phyloP scores from a whole-genome alignment of 2,329 filamentous ascomycete species.

The Pestalotiopsis sp. region DNA sequence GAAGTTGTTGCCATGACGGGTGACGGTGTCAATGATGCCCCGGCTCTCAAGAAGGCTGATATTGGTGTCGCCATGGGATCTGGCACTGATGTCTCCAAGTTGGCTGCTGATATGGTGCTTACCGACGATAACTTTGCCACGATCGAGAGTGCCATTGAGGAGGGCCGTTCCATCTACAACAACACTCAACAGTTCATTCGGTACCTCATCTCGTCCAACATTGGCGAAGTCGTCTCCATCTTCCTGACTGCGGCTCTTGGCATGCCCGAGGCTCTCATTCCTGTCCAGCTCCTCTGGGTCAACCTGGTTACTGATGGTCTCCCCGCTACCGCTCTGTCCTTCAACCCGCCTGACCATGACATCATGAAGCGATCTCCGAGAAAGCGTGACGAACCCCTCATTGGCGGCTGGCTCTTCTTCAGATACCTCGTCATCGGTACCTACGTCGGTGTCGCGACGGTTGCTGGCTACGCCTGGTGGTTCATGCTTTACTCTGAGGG shows the following conservation, averaged over 20 bases:
- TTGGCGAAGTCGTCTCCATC: slow-evolving; percentile 98
- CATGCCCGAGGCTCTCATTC: slow-evolving; percentile 96
- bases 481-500: slow-evolving; percentile 95
- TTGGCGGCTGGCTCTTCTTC: slow-evolving; percentile 96
- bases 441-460: slow-evolving; percentile 93
- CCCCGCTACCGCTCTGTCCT: slow-evolving; percentile 92
- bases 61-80: slow-evolving; percentile 99
- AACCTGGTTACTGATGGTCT: slow-evolving; percentile 98
- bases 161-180: slow-evolving; percentile 98
- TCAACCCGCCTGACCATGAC: slow-evolving; percentile 98
- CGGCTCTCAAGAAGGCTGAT: slow-evolving; percentile 96
- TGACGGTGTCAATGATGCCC: slow-evolving; percentile 97
- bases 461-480: slow-evolving; percentile 99
- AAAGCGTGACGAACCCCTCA: slow-evolving; percentile 89
- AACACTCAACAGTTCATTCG: slow-evolving; percentile 99
- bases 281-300: slow-evolving; percentile 97
- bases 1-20: slow-evolving; percentile 99
- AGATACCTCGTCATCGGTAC: slow-evolving; percentile 94
- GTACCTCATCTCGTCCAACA: slow-evolving; percentile 98
- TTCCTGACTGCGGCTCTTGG: slow-evolving; percentile 95
- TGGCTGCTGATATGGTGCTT: slow-evolving; percentile 97
- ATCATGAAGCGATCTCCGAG: slow-evolving; percentile 92
- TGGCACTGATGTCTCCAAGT: slow-evolving; percentile 93
- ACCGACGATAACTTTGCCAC: slow-evolving; percentile 99
- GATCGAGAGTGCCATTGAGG: slow-evolving; percentile 93